Base-by-base conservation (phyloP, 805 yeast species). In the Sugiyamaella valdiviana region DNA sequence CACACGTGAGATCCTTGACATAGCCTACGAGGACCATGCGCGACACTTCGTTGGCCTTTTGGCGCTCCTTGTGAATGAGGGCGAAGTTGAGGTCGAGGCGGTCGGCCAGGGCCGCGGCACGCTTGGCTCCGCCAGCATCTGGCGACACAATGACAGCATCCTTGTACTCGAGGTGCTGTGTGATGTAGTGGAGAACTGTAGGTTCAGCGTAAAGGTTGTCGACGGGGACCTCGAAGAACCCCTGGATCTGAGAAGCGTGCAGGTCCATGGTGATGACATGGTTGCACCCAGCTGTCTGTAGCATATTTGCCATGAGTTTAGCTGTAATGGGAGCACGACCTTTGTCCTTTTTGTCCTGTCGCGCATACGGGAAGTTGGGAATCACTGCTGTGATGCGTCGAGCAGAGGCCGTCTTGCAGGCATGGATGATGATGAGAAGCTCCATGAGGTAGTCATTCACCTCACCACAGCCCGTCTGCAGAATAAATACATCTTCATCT, bases 101-200 rank as follows among this genome's bases (percentile, higher is more conserved):
- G 62, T 91, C 98, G 12, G 98, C 98, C 45, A 91, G 72, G 4
- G 90, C 82, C 1, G 98, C 98, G 22, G 90, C 99, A 57, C 99
- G 78, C 68, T 91, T 91, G 47, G 98, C 98, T 51, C 99, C 99
- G 59, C 99, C 99, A 2, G 99, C 99, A 70, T 91, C 99, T 2
- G 99, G 99, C 3, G 96, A 88, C 10, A 91, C 95, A 48, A 91
- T 79, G 45, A 89, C 86, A 7, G 89, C 76, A 51, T 80, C 73
- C 26, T 69, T 68, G 53, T 72, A 68, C 54, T 77, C 74, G 40
- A 79, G 71, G 55, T 79, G 76, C 52, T 80, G 85, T 54, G 77
- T 80, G 58, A 91, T 86, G 66, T 86, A 93, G 57, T 85, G 73
- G 42, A 91, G 76, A 17, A 86, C 95, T 48, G 83, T 79, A 42